A percentile compares a stretch with the other conserved stretches of the same genome.
These are phyloP conservation scores for Apiotrichum siamense DNA, from an alignment of 1,284 basidiomycete genomes.

Conservation along the genomic window DNA sequence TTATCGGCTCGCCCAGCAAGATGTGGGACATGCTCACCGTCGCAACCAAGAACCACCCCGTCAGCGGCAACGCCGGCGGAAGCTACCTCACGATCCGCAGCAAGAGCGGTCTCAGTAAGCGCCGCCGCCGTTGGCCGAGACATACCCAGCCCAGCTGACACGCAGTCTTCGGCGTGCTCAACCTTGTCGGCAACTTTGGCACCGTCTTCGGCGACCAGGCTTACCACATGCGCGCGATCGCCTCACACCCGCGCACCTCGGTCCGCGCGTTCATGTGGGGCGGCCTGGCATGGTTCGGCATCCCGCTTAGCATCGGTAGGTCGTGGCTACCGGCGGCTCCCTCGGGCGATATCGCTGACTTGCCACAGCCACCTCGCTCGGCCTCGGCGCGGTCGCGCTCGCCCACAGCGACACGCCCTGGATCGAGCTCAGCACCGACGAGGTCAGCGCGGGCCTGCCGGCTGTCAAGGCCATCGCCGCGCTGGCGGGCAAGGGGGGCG, in stretches of 20 bases:
- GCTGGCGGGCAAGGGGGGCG: slow-evolving; percentile 68
- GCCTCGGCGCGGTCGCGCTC: slow-evolving; percentile 72
- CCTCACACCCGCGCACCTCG: slow-evolving; percentile 70
- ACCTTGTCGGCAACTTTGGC: slow-evolving; percentile 66
- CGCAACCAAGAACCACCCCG: slow-evolving; percentile 50
- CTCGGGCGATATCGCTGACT: not conserved
- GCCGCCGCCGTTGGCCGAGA: not conserved
- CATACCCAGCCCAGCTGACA: too few relatives aligned
- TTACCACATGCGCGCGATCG: slow-evolving; percentile 74
- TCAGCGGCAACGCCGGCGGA: slow-evolving; percentile 57
- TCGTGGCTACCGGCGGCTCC: not conserved
- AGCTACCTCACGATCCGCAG: slow-evolving; percentile 72
- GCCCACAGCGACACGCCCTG: slow-evolving; percentile 52
- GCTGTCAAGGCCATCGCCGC: slow-evolving; percentile 64
- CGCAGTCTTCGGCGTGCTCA: slow-evolving; percentile 81
- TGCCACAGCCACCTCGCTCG: slow-evolving; percentile 51
- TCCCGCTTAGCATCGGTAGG: slow-evolving; percentile 57
- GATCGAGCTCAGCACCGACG: slow-evolving; percentile 53
- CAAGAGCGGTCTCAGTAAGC: slow-evolving; percentile 66
- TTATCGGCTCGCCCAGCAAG: slow-evolving; percentile 53
- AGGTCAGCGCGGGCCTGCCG: slow-evolving; percentile 77
- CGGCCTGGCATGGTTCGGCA: slow-evolving; percentile 82
- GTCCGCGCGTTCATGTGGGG: slow-evolving; percentile 84
- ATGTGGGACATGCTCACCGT: slow-evolving; percentile 55
- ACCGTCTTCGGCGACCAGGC: slow-evolving; percentile 55